phyloP scores from a whole-genome alignment of 1,284 basidiomycete species.

The Puccinia horiana region DNA sequence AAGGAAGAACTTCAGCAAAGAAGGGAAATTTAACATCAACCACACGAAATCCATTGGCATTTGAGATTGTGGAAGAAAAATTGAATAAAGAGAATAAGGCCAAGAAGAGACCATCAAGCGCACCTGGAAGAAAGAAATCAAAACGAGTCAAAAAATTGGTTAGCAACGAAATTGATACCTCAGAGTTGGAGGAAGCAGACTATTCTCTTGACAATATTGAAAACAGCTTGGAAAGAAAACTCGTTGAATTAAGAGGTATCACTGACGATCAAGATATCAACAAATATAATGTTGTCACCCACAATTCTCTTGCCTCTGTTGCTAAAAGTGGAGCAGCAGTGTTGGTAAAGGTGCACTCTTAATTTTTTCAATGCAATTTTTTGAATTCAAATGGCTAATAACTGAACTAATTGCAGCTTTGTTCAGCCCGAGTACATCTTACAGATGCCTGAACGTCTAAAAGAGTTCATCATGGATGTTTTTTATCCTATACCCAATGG shows the following conservation, averaged over 20 bases:
- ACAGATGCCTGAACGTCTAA: neutral
- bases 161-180: neutral
- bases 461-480: too few relatives aligned
- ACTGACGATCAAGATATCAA: too few relatives aligned
- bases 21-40: neutral
- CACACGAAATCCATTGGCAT: neutral
- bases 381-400: too few relatives aligned
- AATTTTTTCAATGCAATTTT: neutral
- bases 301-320: too few relatives aligned
- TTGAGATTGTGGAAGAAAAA: neutral
- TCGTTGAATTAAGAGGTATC: too few relatives aligned
- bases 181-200: neutral
- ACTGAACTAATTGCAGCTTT: neutral
- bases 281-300: too few relatives aligned
- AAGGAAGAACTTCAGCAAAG: neutral
- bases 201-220: neutral
- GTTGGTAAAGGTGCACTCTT: neutral
- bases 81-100: neutral
- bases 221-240: neutral
- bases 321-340: too few relatives aligned
- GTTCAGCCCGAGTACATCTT: neutral
- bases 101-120: neutral
- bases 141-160: neutral
- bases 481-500: too few relatives aligned
- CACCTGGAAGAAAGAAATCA: neutral